Evolutionary conservation across 257 asterid species (phyloP), one percentile per base, ranked within the genome.

Genomic region (Echites panduratus): DNA sequence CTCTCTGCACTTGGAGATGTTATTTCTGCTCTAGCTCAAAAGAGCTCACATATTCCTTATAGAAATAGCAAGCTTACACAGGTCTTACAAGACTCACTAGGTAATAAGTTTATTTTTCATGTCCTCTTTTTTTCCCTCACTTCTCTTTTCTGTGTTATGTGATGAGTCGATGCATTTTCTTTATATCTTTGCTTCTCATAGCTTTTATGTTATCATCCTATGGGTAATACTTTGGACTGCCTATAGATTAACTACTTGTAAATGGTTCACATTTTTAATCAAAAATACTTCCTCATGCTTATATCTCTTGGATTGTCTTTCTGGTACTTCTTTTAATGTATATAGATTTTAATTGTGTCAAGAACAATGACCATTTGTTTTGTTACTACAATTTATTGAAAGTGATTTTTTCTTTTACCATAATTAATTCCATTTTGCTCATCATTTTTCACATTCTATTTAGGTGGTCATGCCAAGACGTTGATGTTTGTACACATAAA

Each of bases 1-100:
- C 91, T 92, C 19, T 90, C 97, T 61, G 98, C 98, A 24, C 87
- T 92, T 26, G 97, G 98, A 72, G 98, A 92, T 81, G 98, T 93
- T 82, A 86, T 93, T 72, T 90, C 95, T 77, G 90, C 98, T 73
- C 91, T 93, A 48, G 98, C 98, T 68, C 95, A 93, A 75, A 93
- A 93, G 77, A 89, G 85, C 80, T 74, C 92, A 56, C 98, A 92
- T 70, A 85, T 92, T 73, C 98, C 98, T 70, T 90, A 92, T 20
- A 80, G 98, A 81, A 92, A 92, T 41, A 93, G 97, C 95, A 93
- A 93, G 83, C 90, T 93, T 14, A 93, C 98, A 16, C 98, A 93
- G 87, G 98, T 93, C 43, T 70, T 93, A 58, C 98, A 93, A 82
- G 97, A 90, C 77, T 93, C 98, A 52, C 82, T 93, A 83, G 97